Base-by-base conservation (phyloP, 2,329 filamentous ascomycete species). In the Colletotrichum trifolii region DNA sequence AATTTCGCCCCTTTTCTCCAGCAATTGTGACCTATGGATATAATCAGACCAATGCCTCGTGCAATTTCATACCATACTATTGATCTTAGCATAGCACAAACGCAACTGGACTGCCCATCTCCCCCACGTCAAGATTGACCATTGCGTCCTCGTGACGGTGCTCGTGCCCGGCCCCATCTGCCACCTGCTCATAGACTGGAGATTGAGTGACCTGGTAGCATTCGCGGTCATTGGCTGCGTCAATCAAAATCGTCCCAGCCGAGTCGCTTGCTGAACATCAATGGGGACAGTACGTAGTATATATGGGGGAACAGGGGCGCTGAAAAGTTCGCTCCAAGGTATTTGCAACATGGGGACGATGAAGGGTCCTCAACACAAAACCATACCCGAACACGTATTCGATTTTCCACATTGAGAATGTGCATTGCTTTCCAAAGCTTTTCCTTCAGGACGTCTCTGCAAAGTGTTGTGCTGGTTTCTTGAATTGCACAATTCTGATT, bases 101-200 rank as follows among this genome's bases (percentile, higher is more conserved):
- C 25, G 25, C 25, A 25, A 25, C 25, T 25, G 25, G 25, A 25
- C 25, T 17, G 17, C 43, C 43, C 12, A 46, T 46, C 43, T 46
- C 43, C 25, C 25, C 43, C 43, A 46, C 15, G 43, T 17, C 25
- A n/a, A 42, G 39, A 42, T 5, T 42, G 17, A 48, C 15, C 15
- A 57, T 36, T 46, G 54, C 45, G 50, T 48, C 52, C 59, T 61
- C 40, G 58, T 62, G 46, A 56, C 62, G 11, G 58, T 56, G 62
- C 62, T 65, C 15, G 58, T 56, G 62, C 62, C 47, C 58, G 62
- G 62, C 46, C 58, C 52, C 58, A 25, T 50, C 53, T 60, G 25
- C 35, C 48, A n/a, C 33, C 48, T n/a, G 15, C 13, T 35, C 35
- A 52, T 35, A 17, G 40, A 43, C 15, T 36, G 17, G n/a, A 15